These are phyloP conservation scores for Phialemonium atrogriseum DNA, from an alignment of 2,329 filamentous ascomycete species.

Conservation along the genomic window DNA sequence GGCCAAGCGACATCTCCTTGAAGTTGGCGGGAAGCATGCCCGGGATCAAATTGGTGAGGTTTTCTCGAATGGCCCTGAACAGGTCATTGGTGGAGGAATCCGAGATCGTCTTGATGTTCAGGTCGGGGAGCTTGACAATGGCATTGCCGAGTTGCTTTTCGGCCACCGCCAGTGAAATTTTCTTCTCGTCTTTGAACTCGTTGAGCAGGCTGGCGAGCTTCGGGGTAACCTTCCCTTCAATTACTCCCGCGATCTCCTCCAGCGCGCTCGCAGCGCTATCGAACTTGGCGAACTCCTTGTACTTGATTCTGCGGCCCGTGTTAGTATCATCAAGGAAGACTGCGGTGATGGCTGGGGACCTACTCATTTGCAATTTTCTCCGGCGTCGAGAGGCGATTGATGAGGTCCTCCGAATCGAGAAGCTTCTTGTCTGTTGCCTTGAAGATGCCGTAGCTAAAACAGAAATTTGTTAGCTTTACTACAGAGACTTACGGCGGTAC, in stretches of 20 bases:
- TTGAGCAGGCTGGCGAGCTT: constrained; percentile 76
- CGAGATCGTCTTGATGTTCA: constrained; percentile 76
- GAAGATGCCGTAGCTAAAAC: constrained; percentile 85
- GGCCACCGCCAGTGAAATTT: constrained; percentile 86
- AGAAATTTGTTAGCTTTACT: constrained; percentile 18
- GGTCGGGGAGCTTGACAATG: constrained; percentile 83
- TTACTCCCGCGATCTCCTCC: constrained; percentile 79
- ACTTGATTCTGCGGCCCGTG: constrained; percentile 59
- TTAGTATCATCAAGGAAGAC: constrained; percentile 9
- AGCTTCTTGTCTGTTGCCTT: constrained; percentile 99
- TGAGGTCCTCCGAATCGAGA: constrained; percentile 69
- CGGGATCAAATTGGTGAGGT: constrained; percentile 83
- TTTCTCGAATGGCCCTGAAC: constrained; percentile 88
- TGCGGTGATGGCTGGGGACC: constrained; percentile 27
- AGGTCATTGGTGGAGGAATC: constrained; percentile 79
- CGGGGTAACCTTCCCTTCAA: constrained; percentile 91
- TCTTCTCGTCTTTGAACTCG: constrained; percentile 93
- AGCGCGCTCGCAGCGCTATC: constrained; percentile 85
- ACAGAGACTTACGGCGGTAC: constrained; percentile 2
- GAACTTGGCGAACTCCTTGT: constrained; percentile 97
- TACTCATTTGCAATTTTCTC: constrained; percentile 83
- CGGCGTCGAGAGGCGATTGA: constrained; percentile 67
- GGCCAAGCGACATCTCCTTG: constrained; percentile 89
- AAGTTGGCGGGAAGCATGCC: constrained; percentile 79
- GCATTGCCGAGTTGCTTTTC: constrained; percentile 87